Evolutionary conservation across 108 stramenopile genomes (phyloP), one percentile per base, ranked within the genome.

Genomic region (Chaetoceros muelleri): DNA sequence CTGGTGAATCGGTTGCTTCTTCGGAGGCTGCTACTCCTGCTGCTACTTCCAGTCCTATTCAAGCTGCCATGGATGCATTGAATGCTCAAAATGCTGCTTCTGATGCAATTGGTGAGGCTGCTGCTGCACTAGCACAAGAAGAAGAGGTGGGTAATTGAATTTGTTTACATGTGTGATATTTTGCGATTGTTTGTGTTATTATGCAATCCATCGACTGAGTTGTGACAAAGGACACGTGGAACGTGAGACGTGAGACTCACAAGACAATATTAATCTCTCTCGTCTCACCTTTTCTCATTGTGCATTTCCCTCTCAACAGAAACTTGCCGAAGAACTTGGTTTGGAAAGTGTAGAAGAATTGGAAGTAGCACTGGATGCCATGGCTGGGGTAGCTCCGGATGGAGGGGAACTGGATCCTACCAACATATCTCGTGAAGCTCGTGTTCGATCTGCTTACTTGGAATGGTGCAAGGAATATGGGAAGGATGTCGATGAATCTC

Each of bases 401-500:
- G 89, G 85, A 22, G 81, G 70, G 28, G 69, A 53, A 30, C 46
- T 58, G 20, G 69, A 65, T 22, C 66, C 65, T n/a, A 73, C 78
- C 5, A 81, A 86, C 60, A 55, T 90, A 8, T 62, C 79, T 22
- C 84, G 88, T 17, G 89, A 91, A 66, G 89, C 83, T 13, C 73
- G 83, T n/a, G 76, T 87, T 21, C 76, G 89, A 53, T 71, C 85
- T 20, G 85, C 81, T 3, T 91, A 91, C 47, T 29, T 87, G 67
- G 80, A 83, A 2, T 91, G 89, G 89, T 91, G 89, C 70, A 82
- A 82, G 46, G 78, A 87, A 48, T 84, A 72, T 34, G 78, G 65
- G 27, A 91, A 83, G 60, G 56, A 72, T 48, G 61, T 62, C 10
- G 81, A 85, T 49, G 89, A 91, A 58, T 24, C 66, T 48, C 75